These are phyloP conservation scores for Salvia sclarea DNA, from an alignment of 305 asterid species.

Conservation along the genomic window DNA sequence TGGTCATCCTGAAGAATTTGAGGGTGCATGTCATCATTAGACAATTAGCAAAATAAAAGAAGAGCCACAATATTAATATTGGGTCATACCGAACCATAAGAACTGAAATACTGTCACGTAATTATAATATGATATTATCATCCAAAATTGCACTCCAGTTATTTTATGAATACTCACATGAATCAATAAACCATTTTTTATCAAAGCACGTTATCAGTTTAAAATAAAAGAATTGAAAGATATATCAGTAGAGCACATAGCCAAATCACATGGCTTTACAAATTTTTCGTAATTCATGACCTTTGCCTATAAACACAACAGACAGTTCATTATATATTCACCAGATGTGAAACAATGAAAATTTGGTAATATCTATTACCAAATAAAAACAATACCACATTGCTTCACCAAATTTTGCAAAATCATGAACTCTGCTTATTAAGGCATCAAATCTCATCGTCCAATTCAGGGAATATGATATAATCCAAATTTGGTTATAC, in stretches of 20 bases:
- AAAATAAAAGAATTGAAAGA: conserved; percentile 13
- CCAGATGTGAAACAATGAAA: conserved; percentile 11
- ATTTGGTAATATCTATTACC: neutral
- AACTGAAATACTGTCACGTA: neutral
- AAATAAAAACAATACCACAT: conserved; percentile 1
- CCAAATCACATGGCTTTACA: neutral
- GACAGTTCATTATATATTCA: neutral
- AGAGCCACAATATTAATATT: neutral
- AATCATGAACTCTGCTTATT: neutral
- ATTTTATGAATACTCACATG: neutral
- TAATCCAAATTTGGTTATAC: neutral
- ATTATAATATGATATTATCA: neutral
- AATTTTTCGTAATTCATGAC: neutral
- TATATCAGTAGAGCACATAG: neutral
- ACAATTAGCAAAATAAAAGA: neutral
- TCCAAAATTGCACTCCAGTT: neutral
- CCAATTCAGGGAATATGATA: neutral
- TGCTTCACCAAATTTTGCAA: conserved; percentile 10
- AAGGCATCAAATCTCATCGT: neutral
- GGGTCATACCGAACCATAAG: neutral
- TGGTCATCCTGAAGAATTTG: conserved; percentile 64
- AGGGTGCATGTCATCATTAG: neutral
- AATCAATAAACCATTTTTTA: neutral
- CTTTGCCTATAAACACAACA: neutral
- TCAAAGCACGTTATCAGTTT: neutral